These are phyloP conservation scores for Termitomyces eurrhizus DNA, from an alignment of 768 basidiomycete species.

Conservation along the genomic window DNA sequence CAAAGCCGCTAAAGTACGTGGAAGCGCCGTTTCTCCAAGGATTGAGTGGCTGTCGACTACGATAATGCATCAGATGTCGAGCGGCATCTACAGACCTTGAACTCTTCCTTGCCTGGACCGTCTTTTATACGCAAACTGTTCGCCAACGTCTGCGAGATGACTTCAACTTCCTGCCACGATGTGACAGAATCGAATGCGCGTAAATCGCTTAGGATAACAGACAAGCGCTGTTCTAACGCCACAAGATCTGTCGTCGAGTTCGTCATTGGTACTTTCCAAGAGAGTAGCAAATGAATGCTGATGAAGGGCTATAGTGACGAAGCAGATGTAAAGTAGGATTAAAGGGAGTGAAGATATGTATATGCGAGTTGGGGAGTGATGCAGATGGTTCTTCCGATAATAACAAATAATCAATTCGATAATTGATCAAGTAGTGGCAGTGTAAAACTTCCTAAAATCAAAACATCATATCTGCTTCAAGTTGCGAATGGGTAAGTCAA, in stretches of 20 bases:
- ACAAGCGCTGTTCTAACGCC: conserved; percentile 29
- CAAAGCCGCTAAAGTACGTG: conserved; percentile 60
- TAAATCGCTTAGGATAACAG: conserved; percentile 27
- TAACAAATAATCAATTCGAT: not conserved
- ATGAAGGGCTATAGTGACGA: conserved; percentile 1
- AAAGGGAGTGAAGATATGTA: not conserved
- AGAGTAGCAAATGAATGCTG: not conserved
- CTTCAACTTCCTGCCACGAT: conserved; percentile 50
- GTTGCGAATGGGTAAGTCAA: conserved; percentile 44
- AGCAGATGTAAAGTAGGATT: not conserved
- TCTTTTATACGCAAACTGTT: conserved; percentile 58
- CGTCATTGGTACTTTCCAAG: conserved; percentile 15
- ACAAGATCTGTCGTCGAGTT: conserved; percentile 28
- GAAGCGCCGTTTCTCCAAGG: conserved; percentile 62
- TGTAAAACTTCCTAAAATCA: conserved; percentile 4
- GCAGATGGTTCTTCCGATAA: not conserved
- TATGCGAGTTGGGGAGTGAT: not conserved
- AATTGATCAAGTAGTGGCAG: conserved; percentile 11
- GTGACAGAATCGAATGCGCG: conserved; percentile 28
- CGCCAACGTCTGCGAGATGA: conserved; percentile 52
- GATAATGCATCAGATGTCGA: conserved; percentile 9
- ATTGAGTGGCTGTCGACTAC: conserved; percentile 68
- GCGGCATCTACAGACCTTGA: not conserved
- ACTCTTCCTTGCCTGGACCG: conserved; percentile 36
- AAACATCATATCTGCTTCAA: not conserved